Percentiles rank a stretch among this genome's conserved stretches.
Evolutionary conservation across 768 basidiomycete genomes (phyloP).

Genomic region (Clathrus columnatus): DNA sequence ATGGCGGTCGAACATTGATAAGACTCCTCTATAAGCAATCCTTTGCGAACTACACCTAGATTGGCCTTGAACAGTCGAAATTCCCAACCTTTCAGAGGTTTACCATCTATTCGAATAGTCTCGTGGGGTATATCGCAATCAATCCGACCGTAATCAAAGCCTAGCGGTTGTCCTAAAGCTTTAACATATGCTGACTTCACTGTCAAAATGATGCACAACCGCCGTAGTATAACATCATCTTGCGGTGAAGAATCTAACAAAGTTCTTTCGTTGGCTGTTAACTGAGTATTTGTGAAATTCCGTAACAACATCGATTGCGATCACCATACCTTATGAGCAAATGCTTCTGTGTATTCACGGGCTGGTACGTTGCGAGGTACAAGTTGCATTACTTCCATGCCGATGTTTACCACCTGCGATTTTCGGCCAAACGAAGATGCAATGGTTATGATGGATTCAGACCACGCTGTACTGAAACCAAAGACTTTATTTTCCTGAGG

Average conservation of each 20-base stretch:
- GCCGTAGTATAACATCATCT: conserved; percentile 60
- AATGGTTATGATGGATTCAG: conserved; percentile 41
- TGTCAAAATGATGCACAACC: conserved; percentile 68
- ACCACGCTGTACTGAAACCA: conserved; percentile 8
- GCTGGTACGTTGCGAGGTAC: conserved; percentile 48
- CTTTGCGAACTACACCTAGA: conserved; percentile 56
- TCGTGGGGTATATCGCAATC: conserved; percentile 68
- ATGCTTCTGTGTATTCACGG: conserved; percentile 5
- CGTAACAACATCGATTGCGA: neutral
- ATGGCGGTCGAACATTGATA: conserved; percentile 77
- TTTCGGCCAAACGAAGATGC: conserved; percentile 49
- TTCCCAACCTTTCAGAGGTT: conserved; percentile 72
- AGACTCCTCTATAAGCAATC: conserved; percentile 48
- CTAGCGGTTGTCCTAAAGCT: conserved; percentile 75
- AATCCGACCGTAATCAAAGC: conserved; percentile 74
- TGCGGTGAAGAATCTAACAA: conserved; percentile 42
- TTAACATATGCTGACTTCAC: conserved; percentile 78
- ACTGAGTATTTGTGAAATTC: conserved; percentile 22
- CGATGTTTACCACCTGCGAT: conserved; percentile 71
- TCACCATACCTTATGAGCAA: conserved; percentile 5
- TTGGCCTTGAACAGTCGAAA: conserved; percentile 72
- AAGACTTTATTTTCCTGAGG: conserved; percentile 6
- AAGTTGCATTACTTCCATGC: conserved; percentile 67
- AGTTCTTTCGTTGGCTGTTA: conserved; percentile 42
- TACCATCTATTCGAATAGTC: conserved; percentile 57